These are phyloP conservation scores for Austroboletus novae-zelandiae DNA, from an alignment of 1,284 basidiomycete species.

Conservation along the genomic window DNA sequence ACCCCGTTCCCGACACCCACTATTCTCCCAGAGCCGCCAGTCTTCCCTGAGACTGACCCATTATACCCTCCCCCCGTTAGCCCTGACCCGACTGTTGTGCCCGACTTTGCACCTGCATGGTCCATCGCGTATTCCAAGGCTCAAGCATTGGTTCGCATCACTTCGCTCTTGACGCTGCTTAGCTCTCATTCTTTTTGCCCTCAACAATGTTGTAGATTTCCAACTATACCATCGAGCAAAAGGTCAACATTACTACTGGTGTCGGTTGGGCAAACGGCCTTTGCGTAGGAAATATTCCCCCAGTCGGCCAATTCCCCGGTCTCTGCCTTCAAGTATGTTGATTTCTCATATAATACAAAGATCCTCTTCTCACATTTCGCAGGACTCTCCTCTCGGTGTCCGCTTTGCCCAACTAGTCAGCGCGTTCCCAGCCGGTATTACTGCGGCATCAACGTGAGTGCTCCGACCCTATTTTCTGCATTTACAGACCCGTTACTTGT, in stretches of 20 bases:
- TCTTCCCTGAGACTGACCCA: conserved; percentile 32
- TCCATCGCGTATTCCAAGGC: conserved; percentile 38
- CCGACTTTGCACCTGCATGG: conserved; percentile 47
- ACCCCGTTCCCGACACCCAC: conserved; percentile 29
- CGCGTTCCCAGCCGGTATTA: conserved; percentile 54
- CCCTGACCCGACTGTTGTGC: conserved; percentile 33
- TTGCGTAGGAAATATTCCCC: conserved; percentile 44
- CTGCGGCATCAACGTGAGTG: conserved; percentile 53
- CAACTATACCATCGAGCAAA: conserved; percentile 39
- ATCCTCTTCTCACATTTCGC: not conserved
- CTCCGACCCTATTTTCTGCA: not conserved
- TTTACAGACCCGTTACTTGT: not conserved
- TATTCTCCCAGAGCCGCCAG: conserved; percentile 26
- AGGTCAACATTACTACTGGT: conserved; percentile 42
- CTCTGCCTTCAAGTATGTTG: conserved; percentile 30
- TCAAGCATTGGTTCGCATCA: conserved; percentile 30
- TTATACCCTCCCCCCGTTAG: conserved; percentile 26
- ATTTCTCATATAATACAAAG: not conserved
- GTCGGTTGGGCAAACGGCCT: conserved; percentile 38
- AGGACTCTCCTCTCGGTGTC: conserved; percentile 56
- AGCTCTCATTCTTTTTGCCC: not conserved
- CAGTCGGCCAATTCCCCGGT: conserved; percentile 27
- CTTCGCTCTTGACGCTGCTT: not conserved
- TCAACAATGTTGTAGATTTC: conserved; percentile 25
- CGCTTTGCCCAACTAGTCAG: conserved; percentile 38